Percentiles rank a stretch among this genome's conserved stretches.
phyloP scores from a whole-genome alignment of 768 basidiomycete species.

The Boletus rex-veris region DNA sequence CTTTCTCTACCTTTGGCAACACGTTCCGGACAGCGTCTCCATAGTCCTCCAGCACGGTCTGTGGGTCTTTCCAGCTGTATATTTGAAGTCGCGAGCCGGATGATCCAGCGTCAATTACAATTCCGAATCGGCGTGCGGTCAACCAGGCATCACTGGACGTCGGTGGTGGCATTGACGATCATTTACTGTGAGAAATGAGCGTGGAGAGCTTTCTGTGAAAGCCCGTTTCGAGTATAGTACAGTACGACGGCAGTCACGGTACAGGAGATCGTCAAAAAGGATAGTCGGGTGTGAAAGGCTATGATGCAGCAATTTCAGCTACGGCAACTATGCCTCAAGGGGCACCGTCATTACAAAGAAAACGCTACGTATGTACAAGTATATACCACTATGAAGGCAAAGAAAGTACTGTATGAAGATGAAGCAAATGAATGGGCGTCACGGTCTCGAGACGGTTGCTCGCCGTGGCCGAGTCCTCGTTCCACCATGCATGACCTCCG shows the following conservation, averaged over 20 bases:
- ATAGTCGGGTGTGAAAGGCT: not conserved
- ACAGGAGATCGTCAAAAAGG: not conserved
- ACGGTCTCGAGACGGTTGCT: slow-evolving; percentile 19
- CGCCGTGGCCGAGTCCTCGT: slow-evolving; percentile 30
- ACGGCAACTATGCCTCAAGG: no score
- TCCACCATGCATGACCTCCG: slow-evolving; percentile 18
- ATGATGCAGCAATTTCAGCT: not conserved
- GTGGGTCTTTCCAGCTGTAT: slow-evolving; percentile 93
- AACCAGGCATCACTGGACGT: slow-evolving; percentile 72
- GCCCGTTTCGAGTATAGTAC: slow-evolving; percentile 13
- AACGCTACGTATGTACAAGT: slow-evolving; percentile 4
- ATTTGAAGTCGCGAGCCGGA: slow-evolving; percentile 95
- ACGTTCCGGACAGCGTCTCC: slow-evolving; percentile 47
- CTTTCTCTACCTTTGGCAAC: slow-evolving; percentile 89
- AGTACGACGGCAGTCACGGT: not conserved
- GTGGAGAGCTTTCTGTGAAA: slow-evolving; percentile 20
- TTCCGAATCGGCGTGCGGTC: slow-evolving; percentile 76
- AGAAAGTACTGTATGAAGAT: slow-evolving; percentile 7
- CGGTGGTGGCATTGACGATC: slow-evolving; percentile 68
- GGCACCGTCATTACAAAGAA: not conserved
- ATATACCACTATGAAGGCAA: not conserved
- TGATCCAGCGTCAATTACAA: slow-evolving; percentile 98
- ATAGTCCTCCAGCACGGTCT: slow-evolving; percentile 51
- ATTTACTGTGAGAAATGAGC: slow-evolving; percentile 25
- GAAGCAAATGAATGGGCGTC: not conserved